Evolutionary conservation across 2,329 filamentous ascomycete species (phyloP), one percentile per base, ranked within the genome.

Genomic region (Colletotrichum scovillei): DNA sequence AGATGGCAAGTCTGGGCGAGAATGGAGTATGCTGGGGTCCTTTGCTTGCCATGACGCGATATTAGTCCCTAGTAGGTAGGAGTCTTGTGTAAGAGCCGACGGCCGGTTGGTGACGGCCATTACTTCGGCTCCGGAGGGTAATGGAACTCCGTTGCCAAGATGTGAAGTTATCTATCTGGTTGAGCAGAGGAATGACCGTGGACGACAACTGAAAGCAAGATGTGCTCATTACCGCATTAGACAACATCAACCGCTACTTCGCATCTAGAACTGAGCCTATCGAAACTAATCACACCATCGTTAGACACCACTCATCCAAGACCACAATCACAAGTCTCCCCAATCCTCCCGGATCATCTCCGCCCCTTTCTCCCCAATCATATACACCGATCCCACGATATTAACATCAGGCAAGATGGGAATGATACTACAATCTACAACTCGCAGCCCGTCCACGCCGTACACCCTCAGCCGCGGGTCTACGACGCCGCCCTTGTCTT

Each of bases 391-490:
- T 14, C 46, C 74, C 3, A 75, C 73, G n/a, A 75, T 78, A 71
- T 84, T 83, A 3, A 81, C 82, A 11, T 78, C 73, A 2, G 84
- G 84, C 56, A 85, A 80, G 52, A 87, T 76, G 8, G 86, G 86
- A 38, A 87, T 83, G 49, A 87, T 80, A 35, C 84, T 84, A 16
- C 85, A 83, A 76, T 88, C 86, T 1, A 86, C 84, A 26, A 88
- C 79, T 12, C 86, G 81, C 52, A 88, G 78, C 53, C 84, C 86
- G 75, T 91, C 89, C 0, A 90, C 89, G 4, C 91, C 83, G 77
- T 90, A 88, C 3, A 90, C 76, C 74, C 84, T 87, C 52, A 84
- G 80, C 78, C 82, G 81, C 12, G 79, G 70, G 30, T 76, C 74
- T 9, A 74, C 65, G 14, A 77, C 76, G 5, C 75, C 78, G 3